Evolutionary conservation across 352 stramenopile genomes (phyloP), one percentile per base, ranked within the genome.

Genomic region (Pythium rhizo-oryzae): DNA sequence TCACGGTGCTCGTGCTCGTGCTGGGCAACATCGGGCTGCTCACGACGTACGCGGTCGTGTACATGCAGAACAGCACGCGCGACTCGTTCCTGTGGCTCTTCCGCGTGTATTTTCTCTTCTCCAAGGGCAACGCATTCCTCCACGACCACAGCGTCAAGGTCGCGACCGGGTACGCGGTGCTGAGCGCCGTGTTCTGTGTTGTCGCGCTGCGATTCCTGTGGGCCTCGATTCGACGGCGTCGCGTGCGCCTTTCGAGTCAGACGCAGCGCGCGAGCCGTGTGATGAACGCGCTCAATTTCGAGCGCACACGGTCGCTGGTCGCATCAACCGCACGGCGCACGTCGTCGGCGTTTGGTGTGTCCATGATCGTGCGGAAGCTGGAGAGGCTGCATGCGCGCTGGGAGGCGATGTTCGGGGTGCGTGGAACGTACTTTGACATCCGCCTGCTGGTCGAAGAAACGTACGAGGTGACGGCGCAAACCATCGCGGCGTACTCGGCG

Each of bases 401-500:
- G 39, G 37, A 62, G 18, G n/a, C 8, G 16, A 16, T 54, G 3
- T 21, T 69, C 15, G 64, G 61, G 15, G 35, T 72, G 1, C 53
- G 47, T 1, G 70, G 70, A 2, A 37, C 39, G n/a, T 65, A 70
- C 51, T 76, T 76, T 41, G 55, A 55, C 19, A 4, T 50, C 12
- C 52, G 64, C 4, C 39, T 59, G 8, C 5, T 67, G 19, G 51
- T 70, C 19, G 58, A 52, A 11, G 56, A 62, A 23, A 18, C 21
- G 1, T 19, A 62, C 24, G 59, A 72, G 35, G 21, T 59, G 2
- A 11, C 16, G 16, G n/a, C 15, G 0, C 64, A 70, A 35, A 61
- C 64, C 6, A 25, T 37, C 35, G 59, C 62, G 39, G 67, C 50
- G 9, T 49, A 55, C 41, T 44, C 46, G 12, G 19, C 64, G 18